A percentile compares a stretch with the other conserved stretches of the same genome.
phyloP scores from a whole-genome alignment of 495 filamentous ascomycete species.

The Parachaetomium inaequale region DNA sequence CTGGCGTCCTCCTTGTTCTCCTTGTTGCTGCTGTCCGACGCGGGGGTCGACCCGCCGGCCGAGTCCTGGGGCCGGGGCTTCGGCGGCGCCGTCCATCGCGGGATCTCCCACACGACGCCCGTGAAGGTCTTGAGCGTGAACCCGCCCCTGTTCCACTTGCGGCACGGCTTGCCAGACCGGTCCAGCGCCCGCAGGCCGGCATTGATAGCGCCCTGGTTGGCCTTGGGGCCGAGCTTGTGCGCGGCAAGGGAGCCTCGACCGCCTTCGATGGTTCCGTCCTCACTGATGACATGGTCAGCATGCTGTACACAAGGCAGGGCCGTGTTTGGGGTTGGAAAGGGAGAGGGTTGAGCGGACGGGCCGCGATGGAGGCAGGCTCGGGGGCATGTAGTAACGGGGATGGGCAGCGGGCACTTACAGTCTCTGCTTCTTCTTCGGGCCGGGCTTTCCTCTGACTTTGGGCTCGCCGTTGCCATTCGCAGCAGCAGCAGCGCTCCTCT shows the following conservation, averaged over 20 bases:
- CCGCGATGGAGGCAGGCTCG: neutral
- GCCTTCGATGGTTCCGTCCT: conserved; percentile 57
- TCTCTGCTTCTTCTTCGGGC: conserved; percentile 90
- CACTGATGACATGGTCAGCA: conserved; percentile 41
- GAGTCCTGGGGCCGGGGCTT: conserved; percentile 43
- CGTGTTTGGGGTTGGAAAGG: neutral
- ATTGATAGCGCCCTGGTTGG: conserved; percentile 97
- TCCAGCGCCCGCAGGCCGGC: conserved; percentile 91
- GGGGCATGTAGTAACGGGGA: conserved; percentile 10
- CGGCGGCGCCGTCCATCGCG: conserved; percentile 74
- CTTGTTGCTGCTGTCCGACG: conserved; percentile 70
- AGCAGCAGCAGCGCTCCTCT: conserved; percentile 40
- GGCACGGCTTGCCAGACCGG: conserved; percentile 81
- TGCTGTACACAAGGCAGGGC: neutral
- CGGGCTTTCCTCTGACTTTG: conserved; percentile 78
- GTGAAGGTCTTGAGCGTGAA: conserved; percentile 91
- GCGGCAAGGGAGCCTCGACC: conserved; percentile 39
- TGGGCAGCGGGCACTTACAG: conserved; percentile 61
- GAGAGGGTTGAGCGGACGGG: neutral
- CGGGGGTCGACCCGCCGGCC: conserved; percentile 34
- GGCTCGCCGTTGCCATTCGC: conserved; percentile 48
- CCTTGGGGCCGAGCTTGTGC: conserved; percentile 92
- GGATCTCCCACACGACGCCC: conserved; percentile 77
- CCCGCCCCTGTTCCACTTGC: conserved; percentile 80
- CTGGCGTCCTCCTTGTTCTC: conserved; percentile 63